A percentile compares a stretch with the other conserved stretches of the same genome.
These are phyloP conservation scores for Alternaria tenuissima DNA, from an alignment of 2,329 filamentous ascomycete species.

Conservation along the genomic window DNA sequence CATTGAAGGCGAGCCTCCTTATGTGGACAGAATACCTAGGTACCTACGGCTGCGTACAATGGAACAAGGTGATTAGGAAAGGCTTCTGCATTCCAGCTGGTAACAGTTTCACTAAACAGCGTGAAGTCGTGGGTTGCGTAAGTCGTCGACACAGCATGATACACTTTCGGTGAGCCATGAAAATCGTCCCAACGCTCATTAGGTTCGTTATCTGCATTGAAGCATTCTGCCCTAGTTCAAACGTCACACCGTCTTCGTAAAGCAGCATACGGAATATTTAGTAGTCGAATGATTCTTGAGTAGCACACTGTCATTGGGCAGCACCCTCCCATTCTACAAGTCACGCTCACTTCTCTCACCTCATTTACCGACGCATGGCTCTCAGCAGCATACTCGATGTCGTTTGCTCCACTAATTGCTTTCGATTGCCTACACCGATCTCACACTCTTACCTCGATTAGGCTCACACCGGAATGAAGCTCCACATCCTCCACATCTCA, in stretches of 20 bases:
- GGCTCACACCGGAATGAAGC: slow-evolving; percentile 1
- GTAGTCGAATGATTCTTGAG: rapidly evolving
- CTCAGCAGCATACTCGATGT: neutral
- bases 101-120: neutral
- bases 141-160: too few species aligned
- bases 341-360: neutral
- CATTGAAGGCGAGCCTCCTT: neutral
- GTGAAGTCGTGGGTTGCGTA: too few species aligned
- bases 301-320: neutral
- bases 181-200: rapidly evolving
- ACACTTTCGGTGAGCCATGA: rapidly evolving
- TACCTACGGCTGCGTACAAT: too few species aligned
- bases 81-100: neutral
- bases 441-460: neutral
- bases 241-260: rapidly evolving
- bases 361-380: neutral
- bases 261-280: neutral
- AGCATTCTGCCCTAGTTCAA: too few species aligned
- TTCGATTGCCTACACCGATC: too few species aligned
- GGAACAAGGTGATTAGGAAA: too few species aligned
- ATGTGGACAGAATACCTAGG: too few species aligned
- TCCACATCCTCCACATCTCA: neutral
- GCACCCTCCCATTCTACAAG: neutral
- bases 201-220: neutral
- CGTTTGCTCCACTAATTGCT: too few species aligned